phyloP scores from a whole-genome alignment of 2,329 filamentous ascomycete species.

The Arthrobotrys sinensis region DNA sequence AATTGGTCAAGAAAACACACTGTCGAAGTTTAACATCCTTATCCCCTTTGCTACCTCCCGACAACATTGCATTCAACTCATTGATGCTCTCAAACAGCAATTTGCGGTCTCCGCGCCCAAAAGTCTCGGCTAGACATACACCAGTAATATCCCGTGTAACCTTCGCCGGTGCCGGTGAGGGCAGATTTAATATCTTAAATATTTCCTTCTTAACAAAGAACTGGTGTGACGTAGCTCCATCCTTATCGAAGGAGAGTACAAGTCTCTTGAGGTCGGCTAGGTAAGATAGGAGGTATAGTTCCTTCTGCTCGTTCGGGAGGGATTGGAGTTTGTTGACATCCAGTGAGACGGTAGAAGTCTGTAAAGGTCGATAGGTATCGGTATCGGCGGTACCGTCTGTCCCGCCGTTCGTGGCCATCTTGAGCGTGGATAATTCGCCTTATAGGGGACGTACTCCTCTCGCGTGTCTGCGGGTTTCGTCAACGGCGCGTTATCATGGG shows the following conservation, averaged over 20 bases:
- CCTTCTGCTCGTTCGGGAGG: conserved; percentile 93
- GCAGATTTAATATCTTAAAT: conserved; percentile 89
- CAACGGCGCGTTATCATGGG: conserved; percentile 32
- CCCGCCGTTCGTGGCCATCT: conserved; percentile 57
- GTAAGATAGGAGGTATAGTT: conserved; percentile 92
- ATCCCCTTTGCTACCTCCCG: conserved; percentile 81
- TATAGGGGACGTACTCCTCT: conserved; percentile 33
- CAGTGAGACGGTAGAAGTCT: conserved; percentile 74
- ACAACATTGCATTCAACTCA: conserved; percentile 82
- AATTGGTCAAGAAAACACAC: conserved; percentile 52
- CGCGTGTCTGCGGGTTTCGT: conserved; percentile 34
- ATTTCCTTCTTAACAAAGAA: conserved; percentile 93
- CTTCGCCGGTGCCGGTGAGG: conserved; percentile 84
- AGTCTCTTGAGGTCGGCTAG: conserved; percentile 86
- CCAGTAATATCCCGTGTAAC: conserved; percentile 92
- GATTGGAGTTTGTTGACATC: conserved; percentile 90
- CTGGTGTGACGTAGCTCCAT: conserved; percentile 89
- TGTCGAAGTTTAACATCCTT: conserved; percentile 85
- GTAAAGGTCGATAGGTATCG: conserved; percentile 50
- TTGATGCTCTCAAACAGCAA: conserved; percentile 95
- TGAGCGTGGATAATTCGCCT: conserved; percentile 18
- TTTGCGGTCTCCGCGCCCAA: conserved; percentile 88
- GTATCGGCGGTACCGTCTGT: conserved; percentile 33
- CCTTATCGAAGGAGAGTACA: conserved; percentile 80
- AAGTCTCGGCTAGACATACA: conserved; percentile 84